Conservation (phyloP, 768 basidiomycete species). For the Termitomyces heimii region DNA sequence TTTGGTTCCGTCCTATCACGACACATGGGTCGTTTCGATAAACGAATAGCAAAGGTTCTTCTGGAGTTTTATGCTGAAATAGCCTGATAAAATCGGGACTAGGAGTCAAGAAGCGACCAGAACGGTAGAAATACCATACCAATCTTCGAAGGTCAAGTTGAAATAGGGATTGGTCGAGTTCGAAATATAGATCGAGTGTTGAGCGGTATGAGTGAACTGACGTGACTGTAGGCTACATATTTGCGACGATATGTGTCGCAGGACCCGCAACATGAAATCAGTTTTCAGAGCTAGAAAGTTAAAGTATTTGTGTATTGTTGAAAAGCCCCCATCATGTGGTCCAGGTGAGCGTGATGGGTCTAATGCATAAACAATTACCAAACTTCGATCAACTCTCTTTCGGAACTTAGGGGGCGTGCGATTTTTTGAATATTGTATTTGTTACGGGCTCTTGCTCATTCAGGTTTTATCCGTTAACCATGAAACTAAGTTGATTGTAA, state of each 20-base stretch:
- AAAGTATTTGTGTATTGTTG: neutral
- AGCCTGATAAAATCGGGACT: conserved; percentile 18
- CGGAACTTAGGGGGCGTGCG: too few relatives aligned
- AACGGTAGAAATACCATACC: conserved; percentile 35
- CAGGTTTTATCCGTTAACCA: too few relatives aligned
- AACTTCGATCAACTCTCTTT: neutral
- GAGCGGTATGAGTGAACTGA: conserved; percentile 20
- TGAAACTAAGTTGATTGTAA: too few relatives aligned
- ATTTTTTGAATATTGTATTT: too few relatives aligned
- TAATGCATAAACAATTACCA: neutral
- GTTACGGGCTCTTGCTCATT: too few relatives aligned
- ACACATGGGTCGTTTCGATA: conserved; percentile 89
- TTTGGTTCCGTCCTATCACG: conserved; percentile 93
- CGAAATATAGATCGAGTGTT: conserved; percentile 65
- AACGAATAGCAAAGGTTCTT: conserved; percentile 72
- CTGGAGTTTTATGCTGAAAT: conserved; percentile 69
- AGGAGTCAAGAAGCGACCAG: neutral
- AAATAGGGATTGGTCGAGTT: conserved; percentile 79
- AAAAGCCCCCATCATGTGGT: neutral
- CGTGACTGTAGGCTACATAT: conserved; percentile 3
- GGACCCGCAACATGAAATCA: conserved; percentile 9
- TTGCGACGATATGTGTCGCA: conserved; percentile 10
- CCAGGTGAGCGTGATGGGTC: neutral
- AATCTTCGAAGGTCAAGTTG: conserved; percentile 88
- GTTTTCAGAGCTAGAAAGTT: neutral